These are phyloP conservation scores for Cadophora luteo-olivacea DNA, from an alignment of 2,329 filamentous ascomycete species.

Conservation along the genomic window DNA sequence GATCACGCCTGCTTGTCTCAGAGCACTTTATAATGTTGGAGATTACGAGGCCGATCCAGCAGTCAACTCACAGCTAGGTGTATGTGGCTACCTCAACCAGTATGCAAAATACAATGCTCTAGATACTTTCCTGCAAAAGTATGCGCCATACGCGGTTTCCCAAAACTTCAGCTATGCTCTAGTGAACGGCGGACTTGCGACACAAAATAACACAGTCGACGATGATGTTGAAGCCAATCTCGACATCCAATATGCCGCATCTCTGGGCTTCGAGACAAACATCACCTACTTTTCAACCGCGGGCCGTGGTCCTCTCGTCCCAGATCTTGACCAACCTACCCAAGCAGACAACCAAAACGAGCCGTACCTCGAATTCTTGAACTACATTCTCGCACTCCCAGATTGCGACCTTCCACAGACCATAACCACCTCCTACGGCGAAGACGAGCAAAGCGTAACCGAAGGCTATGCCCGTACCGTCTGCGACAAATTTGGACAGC, in stretches of 20 bases:
- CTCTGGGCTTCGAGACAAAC: conserved; percentile 58
- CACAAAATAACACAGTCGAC: conserved; percentile 46
- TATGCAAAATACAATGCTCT: conserved; percentile 36
- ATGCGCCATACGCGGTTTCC: conserved; percentile 32
- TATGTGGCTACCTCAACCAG: conserved; percentile 53
- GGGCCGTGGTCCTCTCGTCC: conserved; percentile 44
- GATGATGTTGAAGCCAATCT: conserved; percentile 60
- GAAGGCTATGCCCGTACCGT: conserved; percentile 64
- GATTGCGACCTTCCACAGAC: conserved; percentile 61
- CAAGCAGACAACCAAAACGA: conserved; percentile 66
- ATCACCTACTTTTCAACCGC: conserved; percentile 61
- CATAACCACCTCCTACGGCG: conserved; percentile 70
- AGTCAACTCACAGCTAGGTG: conserved; percentile 58
- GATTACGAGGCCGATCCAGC: conserved; percentile 52
- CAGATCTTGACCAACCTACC: conserved; percentile 51
- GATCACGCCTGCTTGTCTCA: conserved; percentile 46
- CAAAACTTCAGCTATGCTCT: conserved; percentile 40
- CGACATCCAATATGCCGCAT: conserved; percentile 60
- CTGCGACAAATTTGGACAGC: conserved; percentile 67
- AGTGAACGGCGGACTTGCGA: conserved; percentile 47
- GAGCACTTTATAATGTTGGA: conserved; percentile 48
- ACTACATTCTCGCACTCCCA: conserved; percentile 58
- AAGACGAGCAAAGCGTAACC: conserved; percentile 70
- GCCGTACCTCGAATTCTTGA: conserved; percentile 68
- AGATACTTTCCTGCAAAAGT: conserved; percentile 31